Evolutionary conservation across 768 basidiomycete species (phyloP), one percentile per base, ranked within the genome.

Genomic region (Pulveroboletus sp.): DNA sequence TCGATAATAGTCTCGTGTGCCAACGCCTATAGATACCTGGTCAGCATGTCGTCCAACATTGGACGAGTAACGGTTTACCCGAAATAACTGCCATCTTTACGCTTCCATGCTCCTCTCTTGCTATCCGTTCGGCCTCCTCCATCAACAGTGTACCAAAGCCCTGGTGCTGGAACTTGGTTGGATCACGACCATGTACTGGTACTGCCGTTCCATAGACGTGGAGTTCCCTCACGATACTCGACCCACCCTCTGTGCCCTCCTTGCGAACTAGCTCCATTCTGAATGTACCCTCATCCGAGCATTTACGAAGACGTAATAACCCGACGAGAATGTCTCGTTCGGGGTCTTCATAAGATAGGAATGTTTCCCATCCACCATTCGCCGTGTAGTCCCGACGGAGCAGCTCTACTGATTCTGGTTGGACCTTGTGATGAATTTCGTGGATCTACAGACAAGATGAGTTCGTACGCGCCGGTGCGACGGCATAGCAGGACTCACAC

Each of bases 301-400:
- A 97, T 66, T 94, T 97, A 43, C 96, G 77, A 60, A 99, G 72
- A 30, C 96, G 82, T 35, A 99, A 76, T 27, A 99, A 72, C 18
- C 96, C 96, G 53, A 99, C 83, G 39, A 99, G 82, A 67, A 99
- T 98, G 62, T 99, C 96, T 47, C 82, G 83, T 69, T 93, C 93
- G 6, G 96, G 95, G 67, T 99, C 96, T 71, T 99, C 96, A 65
- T 98, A 99, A 27, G 94, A 95, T 6, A 99, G 73, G 80, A 99
- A 99, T 2, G 96, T 98, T 72, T 99, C 96, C 96, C 96, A 99
- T 40, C 96, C 94, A 6, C 94, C 95, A 63, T 98, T 99, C 28
- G 96, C 96, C 4, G 88, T 74, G 68, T 99, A 99, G 66, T 99
- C 96, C 36, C 96, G 79, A 50, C 96, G 81, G 31, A 99, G 82